phyloP scores from a whole-genome alignment of 768 basidiomycete species.

The Tulasnella sp. region DNA sequence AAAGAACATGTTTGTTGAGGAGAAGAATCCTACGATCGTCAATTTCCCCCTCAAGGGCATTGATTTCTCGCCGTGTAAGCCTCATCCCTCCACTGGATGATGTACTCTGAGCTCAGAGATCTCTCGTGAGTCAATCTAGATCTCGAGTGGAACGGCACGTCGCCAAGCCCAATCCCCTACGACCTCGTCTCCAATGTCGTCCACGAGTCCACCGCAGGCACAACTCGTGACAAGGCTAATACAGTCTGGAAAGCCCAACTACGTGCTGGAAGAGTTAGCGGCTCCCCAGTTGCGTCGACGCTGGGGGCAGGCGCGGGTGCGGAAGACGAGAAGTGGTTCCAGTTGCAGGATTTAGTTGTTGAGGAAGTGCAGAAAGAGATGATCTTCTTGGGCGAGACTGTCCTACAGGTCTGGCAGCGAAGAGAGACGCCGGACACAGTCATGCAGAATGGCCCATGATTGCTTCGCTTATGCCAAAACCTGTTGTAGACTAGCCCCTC shows the following conservation, averaged over 20 bases:
- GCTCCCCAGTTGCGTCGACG: background rate
- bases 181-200: conserved; percentile 94
- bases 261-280: conserved; percentile 37
- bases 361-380: conserved; percentile 95
- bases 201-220: conserved; percentile 91
- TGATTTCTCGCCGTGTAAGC: conserved; percentile 85
- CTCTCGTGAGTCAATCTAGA: conserved; percentile 36
- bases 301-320: conserved; percentile 44
- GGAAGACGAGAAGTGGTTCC: conserved; percentile 87
- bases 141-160: conserved; percentile 51
- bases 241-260: conserved; percentile 91
- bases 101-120: too few relatives aligned
- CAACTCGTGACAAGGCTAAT: conserved; percentile 81
- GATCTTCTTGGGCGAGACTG: conserved; percentile 96
- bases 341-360: conserved; percentile 92
- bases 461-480: too few relatives aligned
- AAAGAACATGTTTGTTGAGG: conserved; percentile 92
- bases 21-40: conserved; percentile 97
- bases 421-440: too few relatives aligned
- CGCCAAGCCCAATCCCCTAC: conserved; percentile 57
- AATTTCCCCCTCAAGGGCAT: conserved; percentile 92
- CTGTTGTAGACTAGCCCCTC: too few relatives aligned
- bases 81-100: too few relatives aligned
- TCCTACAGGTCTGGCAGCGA: conserved; percentile 58
- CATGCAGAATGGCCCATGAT: too few relatives aligned